Evolutionary conservation across 2,329 filamentous ascomycete genomes (phyloP), one percentile per base, ranked within the genome.

Genomic region (Ophiocordyceps polyrhachis-furcata): DNA sequence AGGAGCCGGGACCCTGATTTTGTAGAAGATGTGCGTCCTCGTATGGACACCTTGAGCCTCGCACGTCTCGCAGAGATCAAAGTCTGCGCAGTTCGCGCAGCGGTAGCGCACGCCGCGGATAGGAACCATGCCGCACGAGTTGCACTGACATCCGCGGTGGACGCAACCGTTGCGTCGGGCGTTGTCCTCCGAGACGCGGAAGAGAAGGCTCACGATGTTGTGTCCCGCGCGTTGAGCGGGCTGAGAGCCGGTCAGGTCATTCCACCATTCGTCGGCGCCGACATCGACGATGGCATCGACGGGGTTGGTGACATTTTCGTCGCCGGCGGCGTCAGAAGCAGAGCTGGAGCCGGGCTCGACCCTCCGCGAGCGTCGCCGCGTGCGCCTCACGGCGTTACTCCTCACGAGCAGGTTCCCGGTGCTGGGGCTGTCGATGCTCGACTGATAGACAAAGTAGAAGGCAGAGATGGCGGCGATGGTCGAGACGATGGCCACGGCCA

Each of bases 1-100:
- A 0, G 88, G 86, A 1, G 87, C 83, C 1, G 91, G 91, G 12
- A 96, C 81, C 45, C 81, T 81, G 56, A 98, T 83, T 61, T 96
- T 96, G 70, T 93, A 93, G 63, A 98, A 96, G 41, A 96, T 76
- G 61, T 98, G 91, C 1, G 87, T 94, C 60, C 89, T 93, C 55
- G 74, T 78, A 57, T 94, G 89, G 2, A 80, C 63, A 20, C 76
- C 75, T 53, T 79, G 76, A 5, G 83, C 76, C 63, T 98, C 89
- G 63, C 91, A 98, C 8, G 80, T 80, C 57, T 95, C 87, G 66
- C 91, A 98, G 2, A 98, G 75, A 58, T 98, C 91, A 58, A 87
- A 96, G 62, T 98, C 89, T 51, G 84, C 78, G 58, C 91, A 98
- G 64, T 98, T 96, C 53, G 87, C 81, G 62, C 91, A 98, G 48